Evolutionary conservation across 371 early-diverging fungal species (phyloP), one percentile per base, ranked within the genome.

Genomic region (Mortierella sp.): DNA sequence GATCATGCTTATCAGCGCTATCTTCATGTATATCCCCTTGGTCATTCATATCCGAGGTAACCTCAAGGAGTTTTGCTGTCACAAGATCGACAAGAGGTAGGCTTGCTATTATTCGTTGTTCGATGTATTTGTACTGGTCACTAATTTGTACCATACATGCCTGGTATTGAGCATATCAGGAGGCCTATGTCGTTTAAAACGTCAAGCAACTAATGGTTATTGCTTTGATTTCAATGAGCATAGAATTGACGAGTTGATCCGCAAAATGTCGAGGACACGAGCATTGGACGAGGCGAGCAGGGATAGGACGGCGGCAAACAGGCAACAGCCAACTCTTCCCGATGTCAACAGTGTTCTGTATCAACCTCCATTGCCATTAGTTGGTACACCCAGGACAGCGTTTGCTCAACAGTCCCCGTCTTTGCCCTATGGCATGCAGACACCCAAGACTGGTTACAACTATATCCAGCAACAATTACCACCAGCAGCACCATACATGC

Each of bases 1-100:
- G 54, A 19, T 94, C 0, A 82, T 81, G 26, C 90, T 95, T 38
- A 55, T 95, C 2, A 48, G 90, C n/a, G 96, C 97, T 7, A 88
- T 90, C 44, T 57, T 96, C 48, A 58, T 96, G n/a, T 97, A 97
- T 84, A 90, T 97, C 42, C 97, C 97, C 8, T 89, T 97, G 68
- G 88, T 96, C 74, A 94, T 92, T 80, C 91, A 92, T 48, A 96
- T 97, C 72, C 94, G 93, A 50, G 98, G 98, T 45, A 97, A 97
- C 82, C 90, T 97, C 73, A 97, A 97, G 83, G 98, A 97, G 84
- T 97, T 95, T 82, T 96, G 96, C 79, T 96, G 96, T 80, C 96
- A 96, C 89, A 96, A 96, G 87, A 95, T 97, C 65, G 98, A 97
- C 89, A 97, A 97, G 84, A 89, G 97, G 93, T 91, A 89, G 79